phyloP scores from a whole-genome alignment of 371 early-diverging fungal genomes.

The Mortierella sp. region DNA sequence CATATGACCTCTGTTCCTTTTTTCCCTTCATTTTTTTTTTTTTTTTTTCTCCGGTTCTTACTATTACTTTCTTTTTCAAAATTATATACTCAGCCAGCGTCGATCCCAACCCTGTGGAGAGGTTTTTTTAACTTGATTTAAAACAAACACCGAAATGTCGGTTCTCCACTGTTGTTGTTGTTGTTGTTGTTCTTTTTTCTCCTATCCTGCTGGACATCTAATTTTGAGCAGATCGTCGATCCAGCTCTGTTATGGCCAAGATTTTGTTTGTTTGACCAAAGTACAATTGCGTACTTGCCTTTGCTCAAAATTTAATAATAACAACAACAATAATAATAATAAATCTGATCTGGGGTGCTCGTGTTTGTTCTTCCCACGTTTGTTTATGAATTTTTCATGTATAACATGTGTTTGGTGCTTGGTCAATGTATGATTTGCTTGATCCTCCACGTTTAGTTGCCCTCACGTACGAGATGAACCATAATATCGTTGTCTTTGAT shows the following conservation, averaged over 20 bases:
- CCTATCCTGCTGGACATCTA: no score
- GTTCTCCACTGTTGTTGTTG: no score
- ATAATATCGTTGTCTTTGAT: background rate
- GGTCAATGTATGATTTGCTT: background rate
- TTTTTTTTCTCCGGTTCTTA: background rate
- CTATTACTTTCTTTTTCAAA: background rate
- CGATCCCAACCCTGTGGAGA: background rate
- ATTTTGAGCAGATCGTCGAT: no score
- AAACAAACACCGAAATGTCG: background rate
- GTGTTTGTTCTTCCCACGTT: slow-evolving; percentile 25
- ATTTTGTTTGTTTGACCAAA: no score
- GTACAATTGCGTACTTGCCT: no score
- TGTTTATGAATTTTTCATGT: slow-evolving; percentile 10
- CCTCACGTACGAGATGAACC: background rate
- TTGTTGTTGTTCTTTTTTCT: no score
- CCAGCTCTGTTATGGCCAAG: no score
- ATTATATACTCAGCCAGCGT: no score
- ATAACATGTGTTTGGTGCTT: slow-evolving; percentile 8
- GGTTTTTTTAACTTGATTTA: background rate
- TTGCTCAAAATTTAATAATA: no score
- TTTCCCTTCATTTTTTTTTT: background rate
- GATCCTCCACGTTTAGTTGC: background rate
- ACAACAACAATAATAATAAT: background rate
- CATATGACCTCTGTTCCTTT: background rate
- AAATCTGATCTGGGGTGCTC: background rate